Conservation (phyloP, 2,329 filamentous ascomycete species). For the Sordariomycetes sp. region DNA sequence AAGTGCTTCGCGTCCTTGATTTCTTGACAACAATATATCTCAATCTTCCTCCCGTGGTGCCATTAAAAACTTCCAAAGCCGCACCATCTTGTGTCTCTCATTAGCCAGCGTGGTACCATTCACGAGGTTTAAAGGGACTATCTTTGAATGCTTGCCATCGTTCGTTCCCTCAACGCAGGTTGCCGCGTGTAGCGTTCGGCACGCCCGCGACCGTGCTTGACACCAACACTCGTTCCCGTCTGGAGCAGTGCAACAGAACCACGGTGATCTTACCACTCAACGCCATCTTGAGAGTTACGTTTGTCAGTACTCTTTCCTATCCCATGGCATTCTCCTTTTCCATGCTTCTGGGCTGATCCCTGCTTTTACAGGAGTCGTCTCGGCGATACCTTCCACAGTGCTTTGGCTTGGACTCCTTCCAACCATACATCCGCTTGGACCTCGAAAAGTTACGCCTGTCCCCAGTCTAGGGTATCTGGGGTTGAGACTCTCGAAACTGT, state of each 20-base stretch:
- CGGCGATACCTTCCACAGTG: background rate
- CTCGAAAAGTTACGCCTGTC: background rate
- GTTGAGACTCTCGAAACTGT: background rate
- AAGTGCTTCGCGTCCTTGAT: no score
- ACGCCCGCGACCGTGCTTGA: background rate
- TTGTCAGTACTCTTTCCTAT: background rate
- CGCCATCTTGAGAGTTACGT: background rate
- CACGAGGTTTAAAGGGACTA: no score
- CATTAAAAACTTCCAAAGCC: no score
- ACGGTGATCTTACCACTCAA: background rate
- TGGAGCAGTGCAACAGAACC: background rate
- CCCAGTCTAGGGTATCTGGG: background rate
- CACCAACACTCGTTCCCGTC: background rate
- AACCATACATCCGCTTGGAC: no score
- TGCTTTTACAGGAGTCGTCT: background rate
- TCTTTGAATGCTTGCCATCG: background rate
- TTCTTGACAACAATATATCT: no score
- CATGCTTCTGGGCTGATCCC: background rate
- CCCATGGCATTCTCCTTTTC: background rate
- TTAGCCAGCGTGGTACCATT: no score
- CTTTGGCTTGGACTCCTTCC: background rate
- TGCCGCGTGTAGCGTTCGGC: background rate
- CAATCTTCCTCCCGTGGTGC: no score
- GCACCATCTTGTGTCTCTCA: no score
- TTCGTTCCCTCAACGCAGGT: background rate